Evolutionary conservation across 352 stramenopile species (phyloP).

Genomic region (Phytophthora podocarpi): DNA sequence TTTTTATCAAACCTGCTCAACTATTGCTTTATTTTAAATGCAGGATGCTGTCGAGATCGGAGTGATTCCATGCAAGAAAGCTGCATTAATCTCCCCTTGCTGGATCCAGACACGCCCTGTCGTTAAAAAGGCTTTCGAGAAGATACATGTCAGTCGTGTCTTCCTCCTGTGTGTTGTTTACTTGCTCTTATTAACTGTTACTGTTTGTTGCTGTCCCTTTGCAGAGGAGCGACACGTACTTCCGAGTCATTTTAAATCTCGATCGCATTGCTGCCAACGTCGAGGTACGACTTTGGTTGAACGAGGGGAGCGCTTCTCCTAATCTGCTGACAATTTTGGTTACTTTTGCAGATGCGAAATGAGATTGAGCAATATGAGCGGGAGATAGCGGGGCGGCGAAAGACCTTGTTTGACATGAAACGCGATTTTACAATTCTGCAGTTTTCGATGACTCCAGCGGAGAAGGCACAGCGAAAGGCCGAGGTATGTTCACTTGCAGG

Average conservation of each 20-base stretch:
- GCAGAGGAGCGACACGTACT: constrained; percentile 67
- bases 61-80: constrained; percentile 62
- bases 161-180: neutral
- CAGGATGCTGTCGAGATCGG: constrained; percentile 73
- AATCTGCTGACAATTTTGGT: neutral
- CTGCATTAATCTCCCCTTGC: constrained; percentile 59
- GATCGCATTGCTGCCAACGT: constrained; percentile 66
- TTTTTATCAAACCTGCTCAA: too few relatives aligned
- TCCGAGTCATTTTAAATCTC: constrained; percentile 58
- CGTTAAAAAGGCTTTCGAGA: constrained; percentile 66
- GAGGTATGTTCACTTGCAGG: constrained; percentile 43
- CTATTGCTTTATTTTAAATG: neutral
- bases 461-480: constrained; percentile 53
- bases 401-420: constrained; percentile 37
- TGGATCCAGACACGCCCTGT: constrained; percentile 67
- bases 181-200: neutral
- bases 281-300: constrained; percentile 35
- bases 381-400: constrained; percentile 54
- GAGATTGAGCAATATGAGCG: constrained; percentile 65
- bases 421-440: constrained; percentile 57
- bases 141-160: constrained; percentile 52
- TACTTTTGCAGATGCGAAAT: constrained; percentile 43
- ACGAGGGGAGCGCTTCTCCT: neutral
- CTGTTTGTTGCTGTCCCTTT: neutral
- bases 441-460: constrained; percentile 47